These are phyloP conservation scores for Esteya vermicola DNA, from an alignment of 2,329 filamentous ascomycete species.

Conservation along the genomic window DNA sequence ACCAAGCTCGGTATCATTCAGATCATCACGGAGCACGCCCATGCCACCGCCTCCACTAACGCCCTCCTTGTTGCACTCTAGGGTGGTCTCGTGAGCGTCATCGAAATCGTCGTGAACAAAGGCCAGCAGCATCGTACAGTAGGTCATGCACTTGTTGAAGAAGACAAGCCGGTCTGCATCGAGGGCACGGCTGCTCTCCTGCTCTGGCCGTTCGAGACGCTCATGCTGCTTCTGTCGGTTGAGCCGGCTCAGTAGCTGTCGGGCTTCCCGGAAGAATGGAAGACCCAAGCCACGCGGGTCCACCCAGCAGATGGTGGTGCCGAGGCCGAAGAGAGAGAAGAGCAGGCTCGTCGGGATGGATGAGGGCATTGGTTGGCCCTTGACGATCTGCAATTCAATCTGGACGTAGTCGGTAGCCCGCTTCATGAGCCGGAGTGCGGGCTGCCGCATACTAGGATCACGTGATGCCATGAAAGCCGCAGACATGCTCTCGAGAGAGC, in stretches of 20 bases:
- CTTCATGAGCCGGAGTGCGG: constrained; percentile 18
- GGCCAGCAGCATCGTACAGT: constrained; percentile 23
- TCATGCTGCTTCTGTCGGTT: not conserved
- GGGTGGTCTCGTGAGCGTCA: no score
- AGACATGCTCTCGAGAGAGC: constrained; percentile 24
- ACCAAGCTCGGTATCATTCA: no score
- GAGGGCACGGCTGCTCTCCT: not conserved
- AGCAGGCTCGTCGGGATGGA: constrained; percentile 18
- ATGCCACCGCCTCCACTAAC: no score
- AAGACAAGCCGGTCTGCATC: constrained; percentile 17
- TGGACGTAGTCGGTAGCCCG: constrained; percentile 19
- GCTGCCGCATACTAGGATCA: constrained; percentile 20
- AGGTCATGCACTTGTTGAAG: constrained; percentile 23
- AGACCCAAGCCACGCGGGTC: constrained; percentile 13
- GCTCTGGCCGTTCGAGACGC: constrained; percentile 1
- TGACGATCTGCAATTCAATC: constrained; percentile 16
- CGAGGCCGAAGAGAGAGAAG: constrained; percentile 22
- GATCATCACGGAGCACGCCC: no score
- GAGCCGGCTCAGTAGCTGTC: constrained; percentile 1
- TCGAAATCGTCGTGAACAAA: constrained; percentile 20
- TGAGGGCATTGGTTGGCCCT: constrained; percentile 3
- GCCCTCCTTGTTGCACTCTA: not conserved
- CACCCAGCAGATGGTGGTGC: constrained; percentile 24
- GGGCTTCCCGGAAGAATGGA: constrained; percentile 9
- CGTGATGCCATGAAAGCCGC: constrained; percentile 21